Conservation (phyloP, 78 protist species). For the slime mould (Dictyostelium discoideum) region DNA sequence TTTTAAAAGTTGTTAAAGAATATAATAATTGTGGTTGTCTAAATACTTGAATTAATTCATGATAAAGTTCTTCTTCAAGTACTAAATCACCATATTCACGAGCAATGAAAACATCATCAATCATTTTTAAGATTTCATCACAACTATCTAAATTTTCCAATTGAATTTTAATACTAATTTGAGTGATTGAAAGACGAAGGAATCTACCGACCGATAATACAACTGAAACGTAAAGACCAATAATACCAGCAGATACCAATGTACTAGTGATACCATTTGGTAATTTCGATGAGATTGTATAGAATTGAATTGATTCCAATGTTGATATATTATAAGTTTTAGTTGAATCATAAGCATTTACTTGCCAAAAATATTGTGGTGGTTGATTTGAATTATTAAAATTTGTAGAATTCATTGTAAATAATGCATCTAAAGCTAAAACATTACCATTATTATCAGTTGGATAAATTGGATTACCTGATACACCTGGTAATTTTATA, state of each 20-base stretch:
- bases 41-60: conserved; percentile 79
- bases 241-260: conserved; percentile 75
- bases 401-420: background rate
- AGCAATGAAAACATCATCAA: conserved; percentile 83
- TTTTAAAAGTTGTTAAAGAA: conserved; percentile 54
- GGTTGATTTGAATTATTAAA: background rate
- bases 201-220: conserved; percentile 86
- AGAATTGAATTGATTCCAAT: background rate
- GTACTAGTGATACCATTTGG: conserved; percentile 77
- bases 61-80: conserved; percentile 81
- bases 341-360: no score
- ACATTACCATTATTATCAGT: background rate
- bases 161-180: conserved; percentile 26
- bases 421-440: background rate
- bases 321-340: no score
- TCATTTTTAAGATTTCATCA: conserved; percentile 70
- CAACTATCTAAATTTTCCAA: conserved; percentile 74
- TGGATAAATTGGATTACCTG: conserved; percentile 50
- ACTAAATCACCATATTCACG: conserved; percentile 79
- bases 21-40: conserved; percentile 61
- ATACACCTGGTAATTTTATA: conserved; percentile 59
- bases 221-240: conserved; percentile 86
- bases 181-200: conserved; percentile 77
- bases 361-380: conserved; percentile 36
- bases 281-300: conserved; percentile 36